Conservation (phyloP, 768 basidiomycete species). For the Naganishia onofrii region DNA sequence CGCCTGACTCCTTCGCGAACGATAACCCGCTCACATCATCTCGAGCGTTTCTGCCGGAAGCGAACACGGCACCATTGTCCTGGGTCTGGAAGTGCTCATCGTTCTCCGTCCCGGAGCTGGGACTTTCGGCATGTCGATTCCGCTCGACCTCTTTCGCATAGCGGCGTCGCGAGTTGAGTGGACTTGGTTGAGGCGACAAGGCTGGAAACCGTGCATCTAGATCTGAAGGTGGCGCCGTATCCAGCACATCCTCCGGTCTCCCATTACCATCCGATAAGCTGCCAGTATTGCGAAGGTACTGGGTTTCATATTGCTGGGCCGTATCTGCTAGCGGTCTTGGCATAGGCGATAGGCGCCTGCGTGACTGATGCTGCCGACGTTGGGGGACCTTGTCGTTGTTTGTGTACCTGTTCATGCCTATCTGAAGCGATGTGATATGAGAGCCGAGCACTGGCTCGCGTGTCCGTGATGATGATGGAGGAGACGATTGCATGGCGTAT, state of each 20-base stretch:
- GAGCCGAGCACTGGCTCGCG: not conserved
- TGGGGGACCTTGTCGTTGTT: not conserved
- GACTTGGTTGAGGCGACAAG: constrained; percentile 17
- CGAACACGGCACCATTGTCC: too few species aligned
- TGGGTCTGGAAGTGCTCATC: not conserved
- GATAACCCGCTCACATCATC: too few species aligned
- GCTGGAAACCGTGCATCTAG: constrained; percentile 13
- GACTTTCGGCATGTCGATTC: not conserved
- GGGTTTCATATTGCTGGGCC: not conserved
- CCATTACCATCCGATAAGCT: not conserved
- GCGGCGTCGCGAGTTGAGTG: constrained; percentile 4
- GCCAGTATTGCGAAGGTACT: not conserved
- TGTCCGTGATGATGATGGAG: not conserved
- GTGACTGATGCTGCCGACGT: not conserved
- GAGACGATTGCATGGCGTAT: not conserved
- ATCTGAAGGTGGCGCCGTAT: constrained; percentile 17
- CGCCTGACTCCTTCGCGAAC: too few species aligned
- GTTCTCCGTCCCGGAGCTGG: not conserved
- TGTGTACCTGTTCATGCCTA: not conserved
- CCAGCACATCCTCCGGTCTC: not conserved
- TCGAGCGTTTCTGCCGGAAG: too few species aligned
- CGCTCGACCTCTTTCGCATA: not conserved
- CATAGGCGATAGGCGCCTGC: not conserved
- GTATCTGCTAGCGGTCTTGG: not conserved
- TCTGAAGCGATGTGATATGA: not conserved